A percentile compares a stretch with the other conserved stretches of the same genome.
phyloP scores from a whole-genome alignment of 1,284 basidiomycete genomes.

The Boletus albobrunnescens region DNA sequence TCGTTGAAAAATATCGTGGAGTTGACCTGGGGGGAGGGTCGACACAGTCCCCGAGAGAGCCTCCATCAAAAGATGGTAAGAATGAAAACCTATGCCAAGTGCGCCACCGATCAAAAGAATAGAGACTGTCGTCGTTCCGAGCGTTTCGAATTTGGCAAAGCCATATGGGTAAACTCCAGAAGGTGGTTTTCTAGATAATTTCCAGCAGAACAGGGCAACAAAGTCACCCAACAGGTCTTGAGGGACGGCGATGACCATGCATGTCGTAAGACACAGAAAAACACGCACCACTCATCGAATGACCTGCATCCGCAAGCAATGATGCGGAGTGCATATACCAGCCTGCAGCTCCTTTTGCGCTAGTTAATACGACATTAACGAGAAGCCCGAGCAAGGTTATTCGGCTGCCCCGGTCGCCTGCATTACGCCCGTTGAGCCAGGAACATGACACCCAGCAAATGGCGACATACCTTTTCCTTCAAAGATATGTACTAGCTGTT shows the following conservation, averaged over 20 bases:
- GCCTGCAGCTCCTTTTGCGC: conserved; percentile 81
- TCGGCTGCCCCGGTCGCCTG: conserved; percentile 76
- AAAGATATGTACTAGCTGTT: conserved; percentile 68
- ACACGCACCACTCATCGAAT: conserved; percentile 80
- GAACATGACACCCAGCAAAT: neutral
- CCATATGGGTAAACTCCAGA: conserved; percentile 80
- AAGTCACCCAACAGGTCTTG: conserved; percentile 85
- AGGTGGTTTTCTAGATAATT: conserved; percentile 77
- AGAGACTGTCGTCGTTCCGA: conserved; percentile 84
- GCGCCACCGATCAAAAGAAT: conserved; percentile 83
- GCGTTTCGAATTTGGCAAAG: conserved; percentile 92
- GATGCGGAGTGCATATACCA: conserved; percentile 88
- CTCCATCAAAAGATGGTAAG: conserved; percentile 75
- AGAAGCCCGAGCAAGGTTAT: conserved; percentile 87
- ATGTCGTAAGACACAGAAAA: conserved; percentile 2
- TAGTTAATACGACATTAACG: conserved; percentile 80
- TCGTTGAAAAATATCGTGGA: conserved; percentile 58
- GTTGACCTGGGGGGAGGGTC: conserved; percentile 52
- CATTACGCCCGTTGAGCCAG: conserved; percentile 6
- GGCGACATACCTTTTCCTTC: conserved; percentile 56
- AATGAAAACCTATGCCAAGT: conserved; percentile 92
- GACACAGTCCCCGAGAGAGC: conserved; percentile 59
- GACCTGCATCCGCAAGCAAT: conserved; percentile 91
- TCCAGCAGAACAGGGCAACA: conserved; percentile 91
- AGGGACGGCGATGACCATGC: conserved; percentile 4